phyloP scores from a whole-genome alignment of 2,329 filamentous ascomycete genomes.

The Pseudogymnoascus verrucosus region DNA sequence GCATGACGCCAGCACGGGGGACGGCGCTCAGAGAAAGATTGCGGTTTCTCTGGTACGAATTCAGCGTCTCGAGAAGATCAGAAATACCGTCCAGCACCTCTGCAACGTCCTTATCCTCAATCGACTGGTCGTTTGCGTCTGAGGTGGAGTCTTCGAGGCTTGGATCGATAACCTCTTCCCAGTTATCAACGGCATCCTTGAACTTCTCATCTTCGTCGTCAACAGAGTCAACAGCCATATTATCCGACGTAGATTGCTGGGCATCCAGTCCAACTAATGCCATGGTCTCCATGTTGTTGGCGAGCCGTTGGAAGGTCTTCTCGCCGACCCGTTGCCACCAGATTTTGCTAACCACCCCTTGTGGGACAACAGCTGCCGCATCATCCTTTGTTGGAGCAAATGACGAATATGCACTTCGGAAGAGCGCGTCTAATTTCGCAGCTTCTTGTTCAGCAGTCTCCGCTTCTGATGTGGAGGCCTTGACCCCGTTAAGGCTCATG shows the following conservation, averaged over 20 bases:
- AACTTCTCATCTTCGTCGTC: constrained; percentile 32
- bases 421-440: constrained; percentile 65
- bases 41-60: constrained; percentile 72
- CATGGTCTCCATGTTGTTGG: constrained; percentile 32
- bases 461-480: constrained; percentile 35
- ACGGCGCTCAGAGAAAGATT: constrained; percentile 52
- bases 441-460: constrained; percentile 49
- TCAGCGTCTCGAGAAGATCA: constrained; percentile 66
- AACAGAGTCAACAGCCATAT: not conserved
- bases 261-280: not conserved
- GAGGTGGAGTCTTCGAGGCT: constrained; percentile 30
- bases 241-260: constrained; percentile 13
- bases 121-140: constrained; percentile 40
- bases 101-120: constrained; percentile 54
- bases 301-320: constrained; percentile 55
- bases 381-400: constrained; percentile 73
- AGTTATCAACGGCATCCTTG: constrained; percentile 47
- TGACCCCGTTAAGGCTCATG: constrained; percentile 55
- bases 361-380: constrained; percentile 60
- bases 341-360: constrained; percentile 56
- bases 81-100: constrained; percentile 66
- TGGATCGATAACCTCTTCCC: constrained; percentile 53
- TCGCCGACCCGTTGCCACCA: constrained; percentile 71
- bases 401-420: constrained; percentile 69
- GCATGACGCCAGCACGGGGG: constrained; percentile 50